Evolutionary conservation across 2,329 filamentous ascomycete genomes (phyloP).

Genomic region (Rachicladosporium sp.): DNA sequence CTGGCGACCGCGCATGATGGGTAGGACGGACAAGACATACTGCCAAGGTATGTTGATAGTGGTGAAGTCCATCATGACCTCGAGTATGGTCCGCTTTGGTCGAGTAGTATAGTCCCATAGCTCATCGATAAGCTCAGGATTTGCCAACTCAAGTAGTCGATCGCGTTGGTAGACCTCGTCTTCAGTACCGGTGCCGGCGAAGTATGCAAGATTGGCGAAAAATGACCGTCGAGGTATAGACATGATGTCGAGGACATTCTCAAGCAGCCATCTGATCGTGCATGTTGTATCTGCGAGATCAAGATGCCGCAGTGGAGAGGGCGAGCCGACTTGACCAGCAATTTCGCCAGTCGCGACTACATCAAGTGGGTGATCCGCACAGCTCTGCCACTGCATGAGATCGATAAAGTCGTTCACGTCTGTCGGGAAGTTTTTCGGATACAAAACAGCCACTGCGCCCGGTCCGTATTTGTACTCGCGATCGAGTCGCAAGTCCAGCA

Average conservation of each 20-base stretch:
- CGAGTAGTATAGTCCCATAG: conserved; percentile 93
- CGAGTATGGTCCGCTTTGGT: conserved; percentile 77
- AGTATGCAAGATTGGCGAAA: conserved; percentile 65
- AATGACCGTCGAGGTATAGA: conserved; percentile 81
- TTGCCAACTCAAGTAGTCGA: conserved; percentile 70
- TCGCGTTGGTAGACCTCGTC: conserved; percentile 50
- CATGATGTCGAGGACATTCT: conserved; percentile 76
- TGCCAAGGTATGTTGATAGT: conserved; percentile 70
- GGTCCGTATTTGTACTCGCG: conserved; percentile 44
- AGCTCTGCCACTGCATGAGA: conserved; percentile 62
- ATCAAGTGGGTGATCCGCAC: conserved; percentile 59
- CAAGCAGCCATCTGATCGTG: conserved; percentile 65
- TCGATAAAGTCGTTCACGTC: conserved; percentile 71
- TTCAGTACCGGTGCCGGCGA: conserved; percentile 51
- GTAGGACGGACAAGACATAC: conserved; percentile 60
- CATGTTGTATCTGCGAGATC: conserved; percentile 26
- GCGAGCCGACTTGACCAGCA: conserved; percentile 20
- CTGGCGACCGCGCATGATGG: conserved; percentile 71
- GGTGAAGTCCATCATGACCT: conserved; percentile 83
- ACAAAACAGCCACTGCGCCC: conserved; percentile 70
- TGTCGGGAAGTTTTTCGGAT: conserved; percentile 71
- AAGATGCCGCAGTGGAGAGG: conserved; percentile 27
- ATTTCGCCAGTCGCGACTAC: conserved; percentile 29
- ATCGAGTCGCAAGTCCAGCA: conserved; percentile 49
- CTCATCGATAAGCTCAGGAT: conserved; percentile 71